Percentiles rank a stretch among this genome's conserved stretches.
phyloP scores from a whole-genome alignment of 75 land plant genomes.

The Sequoia sempervirens region DNA sequence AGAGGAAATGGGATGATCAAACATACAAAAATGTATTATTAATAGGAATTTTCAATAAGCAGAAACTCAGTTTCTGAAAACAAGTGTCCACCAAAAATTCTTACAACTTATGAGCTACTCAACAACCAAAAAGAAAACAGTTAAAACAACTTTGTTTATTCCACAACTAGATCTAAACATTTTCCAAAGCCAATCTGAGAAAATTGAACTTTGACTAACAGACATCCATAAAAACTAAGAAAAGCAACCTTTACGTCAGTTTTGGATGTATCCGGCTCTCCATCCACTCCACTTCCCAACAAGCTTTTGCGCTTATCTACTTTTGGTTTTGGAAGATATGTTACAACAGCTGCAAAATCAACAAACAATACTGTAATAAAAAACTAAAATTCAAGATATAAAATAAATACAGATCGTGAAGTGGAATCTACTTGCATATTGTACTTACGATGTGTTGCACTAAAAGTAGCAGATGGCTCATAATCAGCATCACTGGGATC shows the following conservation, averaged over 20 bases:
- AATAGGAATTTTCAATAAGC: background rate
- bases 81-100: background rate
- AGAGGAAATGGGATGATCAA: background rate
- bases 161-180: background rate
- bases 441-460: constrained; percentile 63
- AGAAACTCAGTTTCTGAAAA: background rate
- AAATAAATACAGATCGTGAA: constrained; percentile 4
- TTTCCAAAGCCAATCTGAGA: background rate
- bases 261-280: constrained; percentile 23
- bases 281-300: constrained; percentile 30
- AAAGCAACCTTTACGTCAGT: constrained; percentile 24
- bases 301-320: constrained; percentile 74
- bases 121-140: background rate
- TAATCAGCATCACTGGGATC: constrained; percentile 95
- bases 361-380: background rate
- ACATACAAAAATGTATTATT: background rate
- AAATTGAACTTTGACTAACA: background rate
- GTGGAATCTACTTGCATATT: background rate
- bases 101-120: background rate
- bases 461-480: constrained; percentile 57
- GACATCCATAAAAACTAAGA: background rate
- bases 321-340: constrained; percentile 79
- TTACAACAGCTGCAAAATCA: constrained; percentile 62
- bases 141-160: background rate
- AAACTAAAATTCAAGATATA: background rate